phyloP scores from a whole-genome alignment of 2,329 filamentous ascomycete species.

The Nannizzia gypsea region DNA sequence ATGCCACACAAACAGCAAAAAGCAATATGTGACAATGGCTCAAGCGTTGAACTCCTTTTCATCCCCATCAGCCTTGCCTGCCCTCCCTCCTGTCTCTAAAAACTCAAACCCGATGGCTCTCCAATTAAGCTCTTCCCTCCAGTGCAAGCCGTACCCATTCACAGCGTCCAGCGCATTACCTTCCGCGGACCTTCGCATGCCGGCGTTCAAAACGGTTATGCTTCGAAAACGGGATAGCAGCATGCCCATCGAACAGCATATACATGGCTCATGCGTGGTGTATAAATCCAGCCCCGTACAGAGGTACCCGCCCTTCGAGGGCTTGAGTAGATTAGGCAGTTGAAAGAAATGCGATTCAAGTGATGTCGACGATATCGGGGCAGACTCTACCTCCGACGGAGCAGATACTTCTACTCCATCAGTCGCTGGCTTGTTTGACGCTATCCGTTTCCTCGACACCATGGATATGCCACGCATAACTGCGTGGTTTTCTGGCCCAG shows the following conservation, averaged over 20 bases:
- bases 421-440: neutral
- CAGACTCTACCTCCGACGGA: conserved; percentile 8
- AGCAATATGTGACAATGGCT: neutral
- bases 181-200: conserved; percentile 53
- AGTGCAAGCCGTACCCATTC: conserved; percentile 50
- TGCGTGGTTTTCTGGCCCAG: conserved; percentile 36
- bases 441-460: conserved; percentile 31
- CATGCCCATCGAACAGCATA: conserved; percentile 95
- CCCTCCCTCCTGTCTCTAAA: conserved; percentile 14
- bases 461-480: conserved; percentile 36
- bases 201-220: conserved; percentile 53
- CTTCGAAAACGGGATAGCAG: conserved; percentile 85
- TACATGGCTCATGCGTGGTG: conserved; percentile 86
- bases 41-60: conserved; percentile 9
- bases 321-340: conserved; percentile 57
- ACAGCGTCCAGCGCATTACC: conserved; percentile 12
- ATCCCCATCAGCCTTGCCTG: neutral
- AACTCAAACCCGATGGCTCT: conserved; percentile 38
- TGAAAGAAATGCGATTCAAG: conserved; percentile 37
- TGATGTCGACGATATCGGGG: neutral
- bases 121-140: conserved; percentile 47
- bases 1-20: no score
- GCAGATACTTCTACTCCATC: conserved; percentile 6
- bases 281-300: conserved; percentile 91
- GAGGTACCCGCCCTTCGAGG: conserved; percentile 76